These are phyloP conservation scores for Ogataea thermomethanolica DNA, from an alignment of 805 yeast genomes.

Conservation along the genomic window DNA sequence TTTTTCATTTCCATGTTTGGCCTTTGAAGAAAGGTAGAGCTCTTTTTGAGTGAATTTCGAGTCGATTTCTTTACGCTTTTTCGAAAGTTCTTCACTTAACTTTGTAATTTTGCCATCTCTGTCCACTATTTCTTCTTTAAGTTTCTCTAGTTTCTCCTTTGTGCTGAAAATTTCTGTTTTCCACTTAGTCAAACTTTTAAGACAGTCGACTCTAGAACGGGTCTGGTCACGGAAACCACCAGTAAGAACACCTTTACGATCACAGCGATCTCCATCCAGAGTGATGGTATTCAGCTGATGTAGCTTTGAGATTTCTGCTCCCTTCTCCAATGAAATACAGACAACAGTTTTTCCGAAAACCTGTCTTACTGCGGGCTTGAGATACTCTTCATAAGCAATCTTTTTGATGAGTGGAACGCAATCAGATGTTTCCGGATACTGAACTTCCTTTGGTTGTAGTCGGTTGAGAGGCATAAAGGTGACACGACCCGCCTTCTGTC, in stretches of 20 bases:
- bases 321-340: conserved; percentile 62
- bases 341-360: conserved; percentile 82
- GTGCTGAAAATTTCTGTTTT: conserved; percentile 43
- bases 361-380: conserved; percentile 67
- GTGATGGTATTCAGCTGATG: conserved; percentile 75
- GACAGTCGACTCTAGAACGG: conserved; percentile 65
- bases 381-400: conserved; percentile 54
- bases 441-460: conserved; percentile 39
- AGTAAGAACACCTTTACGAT: conserved; percentile 74
- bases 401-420: conserved; percentile 78
- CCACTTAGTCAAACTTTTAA: conserved; percentile 54
- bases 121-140: conserved; percentile 37
- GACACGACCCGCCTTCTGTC: conserved; percentile 74
- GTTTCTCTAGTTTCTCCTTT: conserved; percentile 37
- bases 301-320: conserved; percentile 60
- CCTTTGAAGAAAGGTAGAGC: conserved; percentile 40
- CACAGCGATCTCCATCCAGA: conserved; percentile 87
- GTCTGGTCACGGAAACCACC: conserved; percentile 83
- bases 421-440: conserved; percentile 62
- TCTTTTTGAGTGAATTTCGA: conserved; percentile 40
- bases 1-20: conserved; percentile 40
- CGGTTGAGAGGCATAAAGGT: conserved; percentile 90
- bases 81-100: conserved; percentile 42
- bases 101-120: conserved; percentile 52
- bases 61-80: conserved; percentile 41